These are phyloP conservation scores for Sindora glabra DNA, from an alignment of 306 rosid genomes.

Conservation along the genomic window DNA sequence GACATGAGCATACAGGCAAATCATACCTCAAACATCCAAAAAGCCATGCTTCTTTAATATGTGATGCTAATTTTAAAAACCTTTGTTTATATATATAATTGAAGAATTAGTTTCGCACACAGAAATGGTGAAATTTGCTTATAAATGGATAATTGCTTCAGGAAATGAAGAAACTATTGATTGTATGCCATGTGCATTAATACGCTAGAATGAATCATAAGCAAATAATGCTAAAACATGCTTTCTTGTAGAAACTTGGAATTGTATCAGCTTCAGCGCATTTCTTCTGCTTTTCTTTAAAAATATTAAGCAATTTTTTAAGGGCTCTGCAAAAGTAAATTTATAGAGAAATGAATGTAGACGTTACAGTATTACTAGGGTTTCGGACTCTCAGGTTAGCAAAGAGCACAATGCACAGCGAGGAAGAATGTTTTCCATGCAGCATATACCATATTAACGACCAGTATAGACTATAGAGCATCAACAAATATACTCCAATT, in stretches of 20 bases:
- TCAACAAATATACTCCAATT: background rate
- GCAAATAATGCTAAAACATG: constrained; percentile 25
- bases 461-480: no score
- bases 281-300: constrained; percentile 93
- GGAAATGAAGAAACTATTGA: background rate
- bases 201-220: background rate
- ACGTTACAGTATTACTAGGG: no score
- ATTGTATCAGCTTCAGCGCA: constrained; percentile 84
- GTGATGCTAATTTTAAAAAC: background rate
- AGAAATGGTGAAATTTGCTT: no score
- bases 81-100: no score
- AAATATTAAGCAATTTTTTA: constrained; percentile 95
- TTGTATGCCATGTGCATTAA: background rate
- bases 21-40: constrained; percentile 11
- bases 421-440: background rate
- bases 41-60: background rate
- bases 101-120: no score
- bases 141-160: no score
- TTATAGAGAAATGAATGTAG: background rate
- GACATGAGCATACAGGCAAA: constrained; percentile 7
- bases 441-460: no score
- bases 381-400: no score
- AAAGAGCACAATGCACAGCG: no score
- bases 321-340: constrained; percentile 60
- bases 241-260: constrained; percentile 98